Evolutionary conservation across 805 yeast species (phyloP).

Genomic region (Osmozyma mogii): DNA sequence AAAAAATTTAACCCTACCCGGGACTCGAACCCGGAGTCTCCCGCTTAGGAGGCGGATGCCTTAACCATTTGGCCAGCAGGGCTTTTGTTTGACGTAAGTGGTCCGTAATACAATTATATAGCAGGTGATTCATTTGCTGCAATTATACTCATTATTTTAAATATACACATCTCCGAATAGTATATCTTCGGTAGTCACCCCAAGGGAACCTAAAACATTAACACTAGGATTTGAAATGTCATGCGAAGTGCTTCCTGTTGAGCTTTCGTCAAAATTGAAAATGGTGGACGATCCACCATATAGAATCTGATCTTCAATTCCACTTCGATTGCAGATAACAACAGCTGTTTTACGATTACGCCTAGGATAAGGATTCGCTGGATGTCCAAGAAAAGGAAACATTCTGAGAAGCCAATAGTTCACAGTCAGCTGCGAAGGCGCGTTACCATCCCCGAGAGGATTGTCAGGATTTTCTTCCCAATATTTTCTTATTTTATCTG

Average conservation of each 20-base stretch:
- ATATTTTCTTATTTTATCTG: constrained; percentile 1
- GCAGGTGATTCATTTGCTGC: no score
- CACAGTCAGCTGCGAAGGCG: constrained; percentile 43
- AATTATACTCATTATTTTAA: constrained; percentile 7
- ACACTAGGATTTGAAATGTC: constrained; percentile 41
- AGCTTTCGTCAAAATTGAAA: constrained; percentile 37
- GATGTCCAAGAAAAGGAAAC: constrained; percentile 48
- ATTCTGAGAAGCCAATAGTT: constrained; percentile 73
- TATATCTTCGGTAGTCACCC: constrained; percentile 61
- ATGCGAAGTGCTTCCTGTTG: constrained; percentile 20
- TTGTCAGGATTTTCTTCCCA: constrained; percentile 4
- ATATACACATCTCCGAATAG: constrained; percentile 51
- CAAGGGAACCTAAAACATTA: constrained; percentile 45
- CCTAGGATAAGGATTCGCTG: constrained; percentile 16
- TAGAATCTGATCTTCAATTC: constrained; percentile 61
- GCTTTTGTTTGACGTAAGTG: no score
- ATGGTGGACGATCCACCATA: constrained; percentile 65
- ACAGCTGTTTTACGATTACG: constrained; percentile 24
- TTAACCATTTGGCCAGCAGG: constrained; percentile 49
- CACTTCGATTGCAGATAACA: constrained; percentile 64
- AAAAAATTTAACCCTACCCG: constrained; percentile 23
- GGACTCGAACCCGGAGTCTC: constrained; percentile 33
- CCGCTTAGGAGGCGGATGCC: constrained; percentile 41
- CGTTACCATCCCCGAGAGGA: constrained; percentile 17
- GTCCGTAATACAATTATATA: no score